Evolutionary conservation across 1,139 yeast species (phyloP).

Genomic region (Pichia sp.): DNA sequence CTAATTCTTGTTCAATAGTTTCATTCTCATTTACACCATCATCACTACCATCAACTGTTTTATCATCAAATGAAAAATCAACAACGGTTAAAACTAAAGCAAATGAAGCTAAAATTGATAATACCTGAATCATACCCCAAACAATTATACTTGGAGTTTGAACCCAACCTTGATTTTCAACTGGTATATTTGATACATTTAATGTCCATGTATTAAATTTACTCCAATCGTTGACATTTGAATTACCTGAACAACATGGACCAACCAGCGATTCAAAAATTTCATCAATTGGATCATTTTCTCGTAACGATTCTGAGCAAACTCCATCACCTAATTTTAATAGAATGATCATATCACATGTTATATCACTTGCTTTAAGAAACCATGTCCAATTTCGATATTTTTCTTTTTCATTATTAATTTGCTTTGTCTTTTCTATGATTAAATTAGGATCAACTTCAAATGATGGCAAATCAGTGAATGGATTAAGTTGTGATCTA

Average conservation of each 20-base stretch:
- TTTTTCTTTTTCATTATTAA: conserved; percentile 4
- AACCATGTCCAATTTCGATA: conserved; percentile 18
- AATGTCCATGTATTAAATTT: conserved; percentile 15
- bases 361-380: conserved; percentile 13
- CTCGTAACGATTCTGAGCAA: conserved; percentile 18
- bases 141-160: conserved; percentile 32
- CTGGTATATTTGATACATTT: conserved; percentile 22
- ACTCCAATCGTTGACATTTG: conserved; percentile 16
- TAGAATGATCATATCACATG: conserved; percentile 19
- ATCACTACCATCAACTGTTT: background rate
- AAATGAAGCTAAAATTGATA: conserved; percentile 31
- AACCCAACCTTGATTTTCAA: conserved; percentile 35
- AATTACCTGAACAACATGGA: conserved; percentile 19
- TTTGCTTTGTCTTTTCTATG: conserved; percentile 2
- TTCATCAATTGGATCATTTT: conserved; percentile 10
- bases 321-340: conserved; percentile 32
- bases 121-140: conserved; percentile 24
- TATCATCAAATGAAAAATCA: background rate
- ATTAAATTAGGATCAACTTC: conserved; percentile 12
- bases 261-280: conserved; percentile 20
- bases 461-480: conserved; percentile 19
- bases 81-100: conserved; percentile 8
- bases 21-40: conserved; percentile 2
- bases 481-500: conserved; percentile 16
- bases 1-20: conserved; percentile 2